phyloP scores from a whole-genome alignment of 805 yeast species.

The Candida ponderosae region DNA sequence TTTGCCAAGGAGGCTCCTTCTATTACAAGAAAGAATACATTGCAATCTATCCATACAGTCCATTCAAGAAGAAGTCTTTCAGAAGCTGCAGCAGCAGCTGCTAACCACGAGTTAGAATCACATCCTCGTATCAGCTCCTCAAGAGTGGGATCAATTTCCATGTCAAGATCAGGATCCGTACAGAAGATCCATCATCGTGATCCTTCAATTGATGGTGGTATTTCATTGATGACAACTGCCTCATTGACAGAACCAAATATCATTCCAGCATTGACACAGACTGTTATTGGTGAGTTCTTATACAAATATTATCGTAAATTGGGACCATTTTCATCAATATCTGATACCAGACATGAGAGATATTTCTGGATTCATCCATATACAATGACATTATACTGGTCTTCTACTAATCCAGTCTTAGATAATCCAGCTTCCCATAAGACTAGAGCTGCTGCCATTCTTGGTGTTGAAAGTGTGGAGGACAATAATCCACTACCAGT shows the following conservation, averaged over 20 bases:
- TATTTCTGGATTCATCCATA: conserved; percentile 97
- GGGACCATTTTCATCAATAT: conserved; percentile 62
- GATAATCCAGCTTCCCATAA: conserved; percentile 57
- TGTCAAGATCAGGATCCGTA: conserved; percentile 10
- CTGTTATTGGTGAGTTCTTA: conserved; percentile 86
- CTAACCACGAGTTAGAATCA: conserved; percentile 18
- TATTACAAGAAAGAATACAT: conserved; percentile 13
- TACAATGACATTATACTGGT: conserved; percentile 87
- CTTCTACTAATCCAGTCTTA: conserved; percentile 67
- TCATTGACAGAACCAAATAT: conserved; percentile 63
- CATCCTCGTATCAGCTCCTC: conserved; percentile 12
- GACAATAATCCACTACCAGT: conserved; percentile 87
- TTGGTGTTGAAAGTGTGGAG: conserved; percentile 68
- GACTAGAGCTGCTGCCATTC: conserved; percentile 74
- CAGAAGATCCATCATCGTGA: conserved; percentile 8
- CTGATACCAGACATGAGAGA: conserved; percentile 81
- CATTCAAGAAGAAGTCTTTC: conserved; percentile 19
- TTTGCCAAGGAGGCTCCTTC: conserved; percentile 6
- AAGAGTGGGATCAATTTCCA: conserved; percentile 8
- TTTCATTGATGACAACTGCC: conserved; percentile 44
- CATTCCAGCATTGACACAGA: conserved; percentile 83
- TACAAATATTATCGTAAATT: conserved; percentile 77
- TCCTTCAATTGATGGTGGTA: conserved; percentile 25
- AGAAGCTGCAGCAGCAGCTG: conserved; percentile 22
- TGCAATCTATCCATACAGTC: conserved; percentile 14